Conservation (phyloP, 108 stramenopile genomes). For the Mediolabrus comicus region DNA sequence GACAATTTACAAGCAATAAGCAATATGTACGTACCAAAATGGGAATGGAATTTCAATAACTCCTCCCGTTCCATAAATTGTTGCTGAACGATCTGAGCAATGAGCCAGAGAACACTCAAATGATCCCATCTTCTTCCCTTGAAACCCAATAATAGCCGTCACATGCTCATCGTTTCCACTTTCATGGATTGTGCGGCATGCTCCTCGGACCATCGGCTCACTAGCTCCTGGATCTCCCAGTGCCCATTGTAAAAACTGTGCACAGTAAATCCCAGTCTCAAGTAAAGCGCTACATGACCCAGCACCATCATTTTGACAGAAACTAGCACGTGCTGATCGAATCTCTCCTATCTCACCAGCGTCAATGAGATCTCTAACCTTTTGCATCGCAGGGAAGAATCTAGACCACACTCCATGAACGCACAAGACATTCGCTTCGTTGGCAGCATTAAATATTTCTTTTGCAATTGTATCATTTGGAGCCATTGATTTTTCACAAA, state of each 20-base stretch:
- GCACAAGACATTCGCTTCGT: constrained; percentile 21
- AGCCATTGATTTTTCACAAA: constrained; percentile 58
- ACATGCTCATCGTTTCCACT: constrained; percentile 50
- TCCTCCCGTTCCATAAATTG: constrained; percentile 45
- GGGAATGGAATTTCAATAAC: constrained; percentile 51
- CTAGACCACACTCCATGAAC: constrained; percentile 56
- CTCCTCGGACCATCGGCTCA: constrained; percentile 40
- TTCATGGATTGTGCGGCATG: constrained; percentile 29
- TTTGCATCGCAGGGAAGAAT: constrained; percentile 56
- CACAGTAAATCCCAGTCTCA: constrained; percentile 60
- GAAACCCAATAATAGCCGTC: constrained; percentile 48
- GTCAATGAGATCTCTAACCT: constrained; percentile 40
- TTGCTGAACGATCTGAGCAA: constrained; percentile 38
- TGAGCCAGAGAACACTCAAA: constrained; percentile 50
- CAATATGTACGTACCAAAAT: constrained; percentile 41
- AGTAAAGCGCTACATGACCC: constrained; percentile 43
- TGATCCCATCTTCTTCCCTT: constrained; percentile 39
- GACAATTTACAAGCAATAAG: neutral
- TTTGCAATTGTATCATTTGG: constrained; percentile 25
- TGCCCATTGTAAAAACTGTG: constrained; percentile 60
- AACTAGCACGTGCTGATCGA: constrained; percentile 45
- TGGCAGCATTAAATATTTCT: constrained; percentile 30
- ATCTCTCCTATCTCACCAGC: constrained; percentile 47
- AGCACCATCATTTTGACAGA: constrained; percentile 57
- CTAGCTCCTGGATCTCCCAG: constrained; percentile 7